Conservation (phyloP, 1,284 basidiomycete species). For the Xerocomus minutiporus region DNA sequence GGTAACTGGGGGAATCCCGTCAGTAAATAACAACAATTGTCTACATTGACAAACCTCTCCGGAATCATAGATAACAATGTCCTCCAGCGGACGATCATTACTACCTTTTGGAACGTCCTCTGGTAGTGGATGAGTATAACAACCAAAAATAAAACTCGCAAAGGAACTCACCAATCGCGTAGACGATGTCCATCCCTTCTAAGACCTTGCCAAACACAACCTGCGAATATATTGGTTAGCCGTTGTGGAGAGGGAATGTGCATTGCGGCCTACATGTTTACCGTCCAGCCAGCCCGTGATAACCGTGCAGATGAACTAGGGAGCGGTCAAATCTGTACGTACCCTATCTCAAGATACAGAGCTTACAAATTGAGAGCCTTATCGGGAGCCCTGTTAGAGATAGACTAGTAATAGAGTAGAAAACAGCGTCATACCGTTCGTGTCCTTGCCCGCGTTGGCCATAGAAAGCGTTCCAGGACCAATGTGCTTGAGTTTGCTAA, state of each 20-base stretch:
- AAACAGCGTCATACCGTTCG: constrained; percentile 55
- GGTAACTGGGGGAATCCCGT: constrained; percentile 45
- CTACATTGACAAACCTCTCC: constrained; percentile 65
- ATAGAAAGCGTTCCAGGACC: constrained; percentile 84
- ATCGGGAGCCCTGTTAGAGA: constrained; percentile 4
- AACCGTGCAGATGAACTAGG: constrained; percentile 78
- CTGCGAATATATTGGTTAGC: constrained; percentile 35
- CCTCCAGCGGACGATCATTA: constrained; percentile 66
- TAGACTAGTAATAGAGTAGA: neutral
- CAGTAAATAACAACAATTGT: constrained; percentile 1
- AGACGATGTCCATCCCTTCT: constrained; percentile 85
- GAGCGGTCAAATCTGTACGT: constrained; percentile 5
- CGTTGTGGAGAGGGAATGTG: neutral
- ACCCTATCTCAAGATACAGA: constrained; percentile 6
- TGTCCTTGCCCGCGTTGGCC: constrained; percentile 89
- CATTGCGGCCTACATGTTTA: constrained; percentile 50
- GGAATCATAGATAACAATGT: constrained; percentile 74
- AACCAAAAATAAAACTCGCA: neutral
- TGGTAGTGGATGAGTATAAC: constrained; percentile 33
- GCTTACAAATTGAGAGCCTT: constrained; percentile 80
- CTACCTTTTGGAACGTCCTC: constrained; percentile 67
- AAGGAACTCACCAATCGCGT: constrained; percentile 56
- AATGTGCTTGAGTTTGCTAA: constrained; percentile 85
- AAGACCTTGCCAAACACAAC: constrained; percentile 90
- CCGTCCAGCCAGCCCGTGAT: constrained; percentile 74